Conservation (phyloP, 2,329 filamentous ascomycete genomes). For the Colletotrichum horii region DNA sequence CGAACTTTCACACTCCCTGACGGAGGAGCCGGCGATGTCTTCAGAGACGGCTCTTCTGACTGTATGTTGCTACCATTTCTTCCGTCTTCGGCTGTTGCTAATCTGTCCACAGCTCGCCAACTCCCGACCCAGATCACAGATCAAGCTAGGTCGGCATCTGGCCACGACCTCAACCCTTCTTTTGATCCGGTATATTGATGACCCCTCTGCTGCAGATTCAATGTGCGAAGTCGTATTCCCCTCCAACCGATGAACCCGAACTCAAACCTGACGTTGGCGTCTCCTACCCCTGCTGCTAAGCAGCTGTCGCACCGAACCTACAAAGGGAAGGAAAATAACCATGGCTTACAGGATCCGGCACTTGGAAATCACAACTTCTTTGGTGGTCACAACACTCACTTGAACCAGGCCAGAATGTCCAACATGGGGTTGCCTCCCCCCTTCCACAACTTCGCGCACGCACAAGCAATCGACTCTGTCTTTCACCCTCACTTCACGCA, state of each 20-base stretch:
- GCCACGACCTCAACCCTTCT: not conserved
- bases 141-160: slow-evolving; percentile 4
- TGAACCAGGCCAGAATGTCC: not conserved
- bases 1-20: not conserved
- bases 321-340: slow-evolving; percentile 36
- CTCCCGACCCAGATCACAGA: not conserved
- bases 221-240: slow-evolving; percentile 35
- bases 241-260: slow-evolving; percentile 41
- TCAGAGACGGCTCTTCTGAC: not conserved
- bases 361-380: slow-evolving; percentile 28
- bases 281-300: slow-evolving; percentile 31
- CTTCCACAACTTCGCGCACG: not conserved
- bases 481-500: not conserved
- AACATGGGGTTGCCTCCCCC: not conserved
- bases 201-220: slow-evolving; percentile 32
- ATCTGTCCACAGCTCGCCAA: not conserved
- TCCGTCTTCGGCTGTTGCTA: not conserved
- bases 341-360: slow-evolving; percentile 25
- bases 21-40: not conserved
- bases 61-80: not conserved
- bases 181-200: slow-evolving; percentile 18
- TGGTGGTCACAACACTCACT: not conserved
- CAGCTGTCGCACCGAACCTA: slow-evolving; percentile 26
- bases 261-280: slow-evolving; percentile 35
- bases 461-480: not conserved